phyloP scores from a whole-genome alignment of 345 rosid genomes.

The Brassica rapa region DNA sequence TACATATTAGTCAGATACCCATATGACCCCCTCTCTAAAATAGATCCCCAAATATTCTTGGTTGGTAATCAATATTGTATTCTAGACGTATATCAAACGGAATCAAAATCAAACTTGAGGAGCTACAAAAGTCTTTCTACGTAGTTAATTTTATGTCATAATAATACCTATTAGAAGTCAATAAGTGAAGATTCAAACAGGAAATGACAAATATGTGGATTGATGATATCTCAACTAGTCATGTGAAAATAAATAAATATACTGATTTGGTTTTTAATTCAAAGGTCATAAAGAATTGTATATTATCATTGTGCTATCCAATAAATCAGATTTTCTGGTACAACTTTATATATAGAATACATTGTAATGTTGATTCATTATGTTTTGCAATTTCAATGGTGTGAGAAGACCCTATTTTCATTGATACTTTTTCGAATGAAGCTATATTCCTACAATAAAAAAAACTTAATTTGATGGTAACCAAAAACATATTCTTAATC shows the following conservation, averaged over 20 bases:
- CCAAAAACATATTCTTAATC: background rate
- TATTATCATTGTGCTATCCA: background rate
- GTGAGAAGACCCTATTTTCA: background rate
- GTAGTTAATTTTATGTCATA: background rate
- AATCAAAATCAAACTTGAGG: constrained; percentile 34
- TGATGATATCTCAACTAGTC: constrained; percentile 1
- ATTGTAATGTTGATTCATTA: background rate
- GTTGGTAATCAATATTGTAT: background rate
- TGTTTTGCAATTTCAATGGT: background rate
- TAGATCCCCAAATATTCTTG: constrained; percentile 22
- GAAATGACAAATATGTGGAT: background rate
- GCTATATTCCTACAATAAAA: background rate
- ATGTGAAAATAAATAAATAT: background rate
- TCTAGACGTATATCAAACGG: constrained; percentile 24
- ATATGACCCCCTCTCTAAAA: constrained; percentile 30
- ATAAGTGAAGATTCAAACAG: background rate
- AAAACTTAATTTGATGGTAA: background rate
- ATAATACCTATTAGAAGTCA: background rate
- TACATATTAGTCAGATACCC: constrained; percentile 37
- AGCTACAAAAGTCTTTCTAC: constrained; percentile 16
- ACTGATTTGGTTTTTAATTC: background rate
- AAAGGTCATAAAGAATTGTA: background rate
- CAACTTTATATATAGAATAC: background rate
- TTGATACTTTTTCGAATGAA: background rate
- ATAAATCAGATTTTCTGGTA: background rate